phyloP scores from a whole-genome alignment of 257 asterid species.

The Phtheirospermum japonicum region DNA sequence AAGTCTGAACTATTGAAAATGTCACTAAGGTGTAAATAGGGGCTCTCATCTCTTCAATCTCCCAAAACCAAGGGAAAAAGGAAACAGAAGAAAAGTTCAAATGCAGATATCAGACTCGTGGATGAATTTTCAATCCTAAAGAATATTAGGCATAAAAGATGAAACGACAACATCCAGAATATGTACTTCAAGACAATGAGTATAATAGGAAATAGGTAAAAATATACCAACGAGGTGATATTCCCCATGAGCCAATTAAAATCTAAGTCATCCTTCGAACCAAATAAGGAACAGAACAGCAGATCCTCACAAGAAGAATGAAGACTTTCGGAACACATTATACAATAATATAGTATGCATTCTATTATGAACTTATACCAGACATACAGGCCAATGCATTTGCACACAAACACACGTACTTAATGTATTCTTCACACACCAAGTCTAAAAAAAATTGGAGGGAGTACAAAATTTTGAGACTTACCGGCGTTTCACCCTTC shows the following conservation, averaged over 20 bases:
- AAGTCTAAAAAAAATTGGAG: conserved; percentile 20
- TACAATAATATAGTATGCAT: not conserved
- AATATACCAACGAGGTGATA: not conserved
- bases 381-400: too few relatives aligned
- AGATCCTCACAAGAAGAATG: conserved; percentile 1
- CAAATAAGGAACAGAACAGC: not conserved
- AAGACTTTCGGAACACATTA: not conserved
- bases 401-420: not conserved
- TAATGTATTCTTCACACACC: not conserved
- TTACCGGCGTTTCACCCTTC: conserved; percentile 88
- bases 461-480: conserved; percentile 28
- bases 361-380: too few relatives aligned
- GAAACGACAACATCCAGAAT: not conserved
- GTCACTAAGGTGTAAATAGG: not conserved
- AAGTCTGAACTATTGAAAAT: not conserved
- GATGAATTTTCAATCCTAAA: not conserved
- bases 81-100: not conserved
- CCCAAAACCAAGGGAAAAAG: not conserved
- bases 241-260: not conserved
- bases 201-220: not conserved
- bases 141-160: not conserved
- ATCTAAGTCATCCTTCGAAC: conserved; percentile 3
- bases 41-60: not conserved
- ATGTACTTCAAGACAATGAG: too few relatives aligned
- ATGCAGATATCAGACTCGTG: not conserved